These are phyloP conservation scores for Zea mays DNA, from an alignment of 176 grass and related monocot species.

Conservation along the genomic window Zm-B73-REFERENCE-NAM-5.0 NC_050104.1:110757501-110758000, in stretches of 20 bases:
- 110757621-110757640: background rate
- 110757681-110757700: background rate
- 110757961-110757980: background rate
- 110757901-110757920: slow-evolving; percentile 3
- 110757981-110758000: background rate
- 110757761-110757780: slow-evolving; percentile 81
- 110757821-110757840: slow-evolving; percentile 87
- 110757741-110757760: slow-evolving; percentile 87
- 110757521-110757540: slow-evolving; percentile 86
- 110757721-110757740: slow-evolving; percentile 94
- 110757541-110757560: slow-evolving; percentile 87
- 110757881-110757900: slow-evolving; percentile 23
- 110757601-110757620: background rate
- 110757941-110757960: slow-evolving; percentile 13
- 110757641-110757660: background rate
- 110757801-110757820: slow-evolving; percentile 75
- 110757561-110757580: slow-evolving; percentile 59
- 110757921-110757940: background rate
- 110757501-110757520: slow-evolving; percentile 59
- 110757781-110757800: slow-evolving; percentile 82
- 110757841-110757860: slow-evolving; percentile 97
- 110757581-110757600: slow-evolving; percentile 26
- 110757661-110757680: background rate
- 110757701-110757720: slow-evolving; percentile 44
- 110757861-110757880: slow-evolving; percentile 72